Evolutionary conservation across 1,284 basidiomycete genomes (phyloP), one percentile per base, ranked within the genome.

Genomic region (Leucocoprinus gongylophorus): DNA sequence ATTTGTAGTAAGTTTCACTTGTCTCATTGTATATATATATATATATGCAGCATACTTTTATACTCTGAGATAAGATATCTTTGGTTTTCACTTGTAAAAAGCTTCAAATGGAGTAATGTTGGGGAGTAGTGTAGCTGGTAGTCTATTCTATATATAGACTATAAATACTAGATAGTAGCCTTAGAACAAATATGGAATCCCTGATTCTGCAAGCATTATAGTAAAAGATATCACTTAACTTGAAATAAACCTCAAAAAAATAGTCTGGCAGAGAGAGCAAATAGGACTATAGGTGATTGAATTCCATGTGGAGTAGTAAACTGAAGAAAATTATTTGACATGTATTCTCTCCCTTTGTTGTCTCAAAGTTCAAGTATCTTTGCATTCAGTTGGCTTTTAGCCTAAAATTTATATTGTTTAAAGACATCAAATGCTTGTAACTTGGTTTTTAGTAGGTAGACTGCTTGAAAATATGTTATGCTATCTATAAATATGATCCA

Each of bases 401-500:
- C 68, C 35, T 51, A 60, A 15, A 64, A 59, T 37, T 67, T 62
- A 57, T 62, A 72, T 3, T 51, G 33, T 45, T 61, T 59, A 53
- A 74, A 67, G 4, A 55, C 52, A 2, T 48, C 39, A 46, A 67
- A 62, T 12, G 61, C 59, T 2, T 71, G 64, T 37, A 55, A 63
- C 60, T 72, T 75, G n/a, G 41, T 41, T 18, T 58, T 62, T 26
- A 72, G 54, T 13, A 62, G 58, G 32, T 55, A 45, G 1, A 63
- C 58, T 38, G 51, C 60, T 39, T 57, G 54, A 20, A 59, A 60
- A 5, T 56, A 49, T 2, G 60, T 58, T 37, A 51, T 56, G 45
- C 70, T 62, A 55, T 71, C 64, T 47, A 70, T 66, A 54, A 70
- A 67, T 1, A 61, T 63, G 15, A 69, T 57, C 61, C 62, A 66